Base-by-base conservation (phyloP, 192 early-diverging fungal species). In the Rhizophagus prolifer region DNA sequence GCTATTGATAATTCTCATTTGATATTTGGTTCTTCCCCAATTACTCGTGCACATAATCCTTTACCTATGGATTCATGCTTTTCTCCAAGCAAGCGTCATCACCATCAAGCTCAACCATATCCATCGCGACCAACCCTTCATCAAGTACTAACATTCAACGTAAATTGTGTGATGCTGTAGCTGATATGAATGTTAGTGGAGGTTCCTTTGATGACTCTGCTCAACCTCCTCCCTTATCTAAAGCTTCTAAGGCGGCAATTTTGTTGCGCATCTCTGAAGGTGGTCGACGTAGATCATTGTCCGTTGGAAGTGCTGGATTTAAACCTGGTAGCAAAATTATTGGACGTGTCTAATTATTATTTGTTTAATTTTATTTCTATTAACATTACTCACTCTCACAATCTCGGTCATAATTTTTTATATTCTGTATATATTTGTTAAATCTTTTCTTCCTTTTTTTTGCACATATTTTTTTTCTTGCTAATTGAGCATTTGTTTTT, bases 21-120 rank as follows among this genome's bases (percentile, higher is more conserved):
- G 30, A 21, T 73, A 38, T 73, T 73, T 38, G 71, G 71, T 25
- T 73, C 71, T 6, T 73, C 71, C 3, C 71, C 71, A 73, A 73
- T 73, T 73, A 73, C 71, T 59, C 71, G 71, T 60, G 71, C 71
- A 7, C 50, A 73, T 58, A 73, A 73, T 44, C 71, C 71, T 30
- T 60, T 73, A 25, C 71, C 71, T 23, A 36, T 73, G 71, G 71
- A 73, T 44, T 58, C 50, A 4, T 46, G 28, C 25, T 73, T 73
- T 60, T 73, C 71, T 23, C 71, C 71, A 41, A 60, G 21, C n/a
- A 58, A 73, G 26, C 71, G 58, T 38, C 58, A 36, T 73, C 67
- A 69, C 46, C 36, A 69, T 69, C 67, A 69, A 46, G 4, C 36
- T 46, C 67, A 69, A 69, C 67, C 36, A 3, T 46, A 69, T 25